These are phyloP conservation scores for Citrullus colocynthis DNA, from an alignment of 306 rosid species.

Conservation along the genomic window DNA sequence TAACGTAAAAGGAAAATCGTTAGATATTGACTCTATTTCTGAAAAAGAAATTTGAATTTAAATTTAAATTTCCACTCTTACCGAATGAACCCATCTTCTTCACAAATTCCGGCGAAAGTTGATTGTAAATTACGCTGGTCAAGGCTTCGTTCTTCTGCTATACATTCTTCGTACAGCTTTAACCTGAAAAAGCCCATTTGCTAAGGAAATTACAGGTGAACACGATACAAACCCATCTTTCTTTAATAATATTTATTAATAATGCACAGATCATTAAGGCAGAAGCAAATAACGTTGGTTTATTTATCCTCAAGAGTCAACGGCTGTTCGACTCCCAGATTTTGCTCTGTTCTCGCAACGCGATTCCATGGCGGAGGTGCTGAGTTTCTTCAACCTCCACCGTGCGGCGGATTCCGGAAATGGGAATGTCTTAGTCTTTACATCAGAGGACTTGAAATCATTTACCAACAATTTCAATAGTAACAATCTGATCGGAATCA, in stretches of 20 bases:
- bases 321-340: not conserved
- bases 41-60: not conserved
- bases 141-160: not conserved
- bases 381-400: not conserved
- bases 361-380: constrained; percentile 7
- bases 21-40: not conserved
- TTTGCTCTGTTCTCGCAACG: not conserved
- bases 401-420: constrained; percentile 14
- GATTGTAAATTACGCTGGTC: not conserved
- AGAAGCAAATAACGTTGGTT: not conserved
- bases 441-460: constrained; percentile 28
- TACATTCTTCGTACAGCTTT: not conserved
- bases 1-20: not conserved
- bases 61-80: not conserved
- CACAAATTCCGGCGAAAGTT: not conserved
- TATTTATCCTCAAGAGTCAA: not conserved
- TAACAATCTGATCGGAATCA: constrained; percentile 30
- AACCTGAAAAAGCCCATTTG: not conserved
- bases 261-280: not conserved
- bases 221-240: not conserved
- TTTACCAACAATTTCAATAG: constrained; percentile 30
- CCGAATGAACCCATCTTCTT: not conserved
- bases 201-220: not conserved
- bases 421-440: constrained; percentile 19
- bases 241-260: not conserved